These are phyloP conservation scores for Alternaria gansuensis DNA, from an alignment of 2,329 filamentous ascomycete genomes.

Conservation along the genomic window DNA sequence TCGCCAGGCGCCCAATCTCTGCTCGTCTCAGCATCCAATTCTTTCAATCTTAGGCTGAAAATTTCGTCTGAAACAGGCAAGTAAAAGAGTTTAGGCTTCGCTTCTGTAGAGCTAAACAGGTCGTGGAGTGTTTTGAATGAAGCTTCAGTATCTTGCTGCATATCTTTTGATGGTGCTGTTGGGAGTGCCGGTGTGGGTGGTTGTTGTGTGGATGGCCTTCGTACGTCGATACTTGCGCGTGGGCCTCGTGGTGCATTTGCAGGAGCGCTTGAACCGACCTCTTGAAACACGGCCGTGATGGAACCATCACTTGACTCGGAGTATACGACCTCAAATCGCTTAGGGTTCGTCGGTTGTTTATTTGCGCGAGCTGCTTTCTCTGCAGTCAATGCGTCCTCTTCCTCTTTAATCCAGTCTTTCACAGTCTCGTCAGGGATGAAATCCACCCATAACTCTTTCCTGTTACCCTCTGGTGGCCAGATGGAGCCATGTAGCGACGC, in stretches of 20 bases:
- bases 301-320: constrained; percentile 28
- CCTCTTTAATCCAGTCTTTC: constrained; percentile 72
- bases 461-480: constrained; percentile 87
- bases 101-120: constrained; percentile 66
- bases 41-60: constrained; percentile 70
- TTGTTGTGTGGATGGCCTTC: constrained; percentile 13
- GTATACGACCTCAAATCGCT: constrained; percentile 48
- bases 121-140: constrained; percentile 66
- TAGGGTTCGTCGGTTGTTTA: constrained; percentile 29
- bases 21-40: constrained; percentile 60
- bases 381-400: constrained; percentile 43
- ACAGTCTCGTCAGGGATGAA: constrained; percentile 83
- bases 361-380: constrained; percentile 43
- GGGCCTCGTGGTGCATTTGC: constrained; percentile 39
- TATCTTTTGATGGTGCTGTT: constrained; percentile 20
- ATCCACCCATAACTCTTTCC: constrained; percentile 87
- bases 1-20: constrained; percentile 53
- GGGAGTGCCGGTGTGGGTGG: constrained; percentile 10
- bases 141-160: constrained; percentile 36
- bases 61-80: constrained; percentile 71
- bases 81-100: constrained; percentile 72
- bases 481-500: constrained; percentile 77
- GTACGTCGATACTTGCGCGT: constrained; percentile 20
- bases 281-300: constrained; percentile 45
- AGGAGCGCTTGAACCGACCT: constrained; percentile 43